Evolutionary conservation across 768 basidiomycete genomes (phyloP), one percentile per base, ranked within the genome.

Genomic region (Tricholoma hemisulphureum): DNA sequence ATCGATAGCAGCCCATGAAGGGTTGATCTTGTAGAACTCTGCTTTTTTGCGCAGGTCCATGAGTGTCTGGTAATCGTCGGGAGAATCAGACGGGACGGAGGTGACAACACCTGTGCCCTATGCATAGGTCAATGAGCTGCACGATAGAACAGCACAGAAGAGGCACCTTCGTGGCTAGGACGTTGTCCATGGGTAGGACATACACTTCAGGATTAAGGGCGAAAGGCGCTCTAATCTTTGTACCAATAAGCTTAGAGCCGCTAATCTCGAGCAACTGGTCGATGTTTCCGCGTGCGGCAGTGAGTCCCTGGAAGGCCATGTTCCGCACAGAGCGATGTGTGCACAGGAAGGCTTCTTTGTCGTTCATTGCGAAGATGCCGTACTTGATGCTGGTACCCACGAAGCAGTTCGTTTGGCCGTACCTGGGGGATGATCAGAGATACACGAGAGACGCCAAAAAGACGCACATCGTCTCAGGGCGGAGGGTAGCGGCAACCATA

Each of bases 171-270:
- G 92, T 95, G n/a, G 94, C 84, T 48, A 96, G 81, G 53, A 98
- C 94, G 63, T 88, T 91, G 63, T 99, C 97, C 97, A 99, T 99
- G n/a, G 97, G 97, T 57, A 99, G 74, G 46, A 99, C 93, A 67
- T 95, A 95, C 24, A 98, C 91, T 73, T 96, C 88, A 0, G 90
- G 84, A 69, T 88, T 82, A 51, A 94, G 65, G 21, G 86, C 83
- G 61, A 91, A 86, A 1, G 96, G 95, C 1, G 96, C 95, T 60
- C 86, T 87, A 73, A 98, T 87, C 67, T 85, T 93, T 20, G 95
- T 90, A 3, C 97, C 97, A 56, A 98, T 77, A 35, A 98, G 76
- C 58, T 84, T 84, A 9, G 84, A 73, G 7, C 97, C 97, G 35
- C 85, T 84, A 56, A 98, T 77, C 71, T 93, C 89, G 14, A 83